Conservation (phyloP, 2,329 filamentous ascomycete genomes). For the Lecanicillium sp. region DNA sequence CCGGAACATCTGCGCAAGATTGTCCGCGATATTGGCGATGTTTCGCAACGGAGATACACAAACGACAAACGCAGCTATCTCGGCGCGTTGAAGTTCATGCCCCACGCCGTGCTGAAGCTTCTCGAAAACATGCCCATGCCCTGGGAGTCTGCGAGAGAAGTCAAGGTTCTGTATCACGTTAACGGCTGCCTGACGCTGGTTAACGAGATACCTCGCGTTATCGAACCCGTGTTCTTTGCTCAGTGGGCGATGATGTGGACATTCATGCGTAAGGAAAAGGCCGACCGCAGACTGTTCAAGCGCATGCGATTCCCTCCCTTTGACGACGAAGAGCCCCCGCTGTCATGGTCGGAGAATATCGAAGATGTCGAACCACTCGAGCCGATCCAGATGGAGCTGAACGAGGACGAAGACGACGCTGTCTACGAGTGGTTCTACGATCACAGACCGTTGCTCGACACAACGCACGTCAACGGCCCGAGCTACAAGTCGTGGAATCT, state of each 20-base stretch:
- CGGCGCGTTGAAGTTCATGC: slow-evolving; percentile 98
- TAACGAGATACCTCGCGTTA: slow-evolving; percentile 93
- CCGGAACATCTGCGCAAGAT: slow-evolving; percentile 98
- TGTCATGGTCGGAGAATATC: slow-evolving; percentile 98
- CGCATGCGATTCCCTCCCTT: slow-evolving; percentile 98
- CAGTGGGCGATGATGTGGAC: slow-evolving; percentile 99
- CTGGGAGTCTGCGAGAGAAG: slow-evolving; percentile 92
- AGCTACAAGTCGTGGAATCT: slow-evolving; percentile 98
- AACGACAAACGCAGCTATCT: slow-evolving; percentile 97
- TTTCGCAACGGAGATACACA: slow-evolving; percentile 98
- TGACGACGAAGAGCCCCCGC: slow-evolving; percentile 93
- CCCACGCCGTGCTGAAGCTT: slow-evolving; percentile 92
- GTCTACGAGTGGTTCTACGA: slow-evolving; percentile 98
- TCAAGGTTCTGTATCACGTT: slow-evolving; percentile 97
- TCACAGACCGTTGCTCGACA: slow-evolving; percentile 82
- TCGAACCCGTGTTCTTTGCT: slow-evolving; percentile 94
- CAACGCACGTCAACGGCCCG: slow-evolving; percentile 87
- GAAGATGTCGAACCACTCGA: slow-evolving; percentile 97
- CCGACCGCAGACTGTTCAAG: slow-evolving; percentile 92
- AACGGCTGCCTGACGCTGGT: slow-evolving; percentile 96
- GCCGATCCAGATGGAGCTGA: slow-evolving; percentile 96
- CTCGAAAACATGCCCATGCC: slow-evolving; percentile 99
- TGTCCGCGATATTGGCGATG: slow-evolving; percentile 96
- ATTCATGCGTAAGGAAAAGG: slow-evolving; percentile 96
- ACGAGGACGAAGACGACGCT: slow-evolving; percentile 84